Percentiles rank a stretch among this genome's conserved stretches.
phyloP scores from a whole-genome alignment of 805 yeast species.

The Blastobotrys americana region DNA sequence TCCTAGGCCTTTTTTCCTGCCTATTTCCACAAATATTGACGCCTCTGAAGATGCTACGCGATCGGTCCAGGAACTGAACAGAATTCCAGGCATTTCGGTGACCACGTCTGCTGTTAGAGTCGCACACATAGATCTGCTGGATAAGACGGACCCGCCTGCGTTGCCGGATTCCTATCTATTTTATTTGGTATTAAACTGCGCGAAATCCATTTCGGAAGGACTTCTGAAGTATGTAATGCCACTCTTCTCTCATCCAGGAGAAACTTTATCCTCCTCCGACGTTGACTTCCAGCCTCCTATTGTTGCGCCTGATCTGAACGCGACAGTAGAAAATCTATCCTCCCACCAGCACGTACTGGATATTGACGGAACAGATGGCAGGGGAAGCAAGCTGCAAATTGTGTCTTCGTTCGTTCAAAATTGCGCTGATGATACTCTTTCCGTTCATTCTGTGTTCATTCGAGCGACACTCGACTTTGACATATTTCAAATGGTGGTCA shows the following conservation, averaged over 20 bases:
- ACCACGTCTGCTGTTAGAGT: slow-evolving; percentile 42
- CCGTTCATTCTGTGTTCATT: slow-evolving; percentile 45
- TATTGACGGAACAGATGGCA: slow-evolving; percentile 28
- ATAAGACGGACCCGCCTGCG: slow-evolving; percentile 70
- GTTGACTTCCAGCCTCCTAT: not conserved
- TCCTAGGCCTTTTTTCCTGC: slow-evolving; percentile 14
- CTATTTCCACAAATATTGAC: slow-evolving; percentile 5
- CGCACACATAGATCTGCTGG: slow-evolving; percentile 65
- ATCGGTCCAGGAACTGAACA: slow-evolving; percentile 1
- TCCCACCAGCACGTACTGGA: slow-evolving; percentile 5
- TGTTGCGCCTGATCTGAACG: not conserved
- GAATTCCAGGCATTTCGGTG: slow-evolving; percentile 12
- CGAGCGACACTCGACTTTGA: slow-evolving; percentile 66
- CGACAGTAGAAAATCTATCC: not conserved
- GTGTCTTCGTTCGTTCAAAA: not conserved
- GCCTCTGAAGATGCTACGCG: slow-evolving; percentile 8
- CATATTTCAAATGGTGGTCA: slow-evolving; percentile 54
- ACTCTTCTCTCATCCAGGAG: not conserved
- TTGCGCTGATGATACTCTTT: slow-evolving; percentile 29
- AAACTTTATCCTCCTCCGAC: not conserved
- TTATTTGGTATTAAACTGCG: slow-evolving; percentile 47
- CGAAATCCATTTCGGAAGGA: slow-evolving; percentile 59
- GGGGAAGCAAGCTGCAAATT: no score
- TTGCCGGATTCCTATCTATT: slow-evolving; percentile 56
- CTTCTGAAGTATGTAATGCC: slow-evolving; percentile 39